A percentile compares a stretch with the other conserved stretches of the same genome.
Evolutionary conservation across 352 stramenopile species (phyloP).

Genomic region (Phytophthora fragariae): DNA sequence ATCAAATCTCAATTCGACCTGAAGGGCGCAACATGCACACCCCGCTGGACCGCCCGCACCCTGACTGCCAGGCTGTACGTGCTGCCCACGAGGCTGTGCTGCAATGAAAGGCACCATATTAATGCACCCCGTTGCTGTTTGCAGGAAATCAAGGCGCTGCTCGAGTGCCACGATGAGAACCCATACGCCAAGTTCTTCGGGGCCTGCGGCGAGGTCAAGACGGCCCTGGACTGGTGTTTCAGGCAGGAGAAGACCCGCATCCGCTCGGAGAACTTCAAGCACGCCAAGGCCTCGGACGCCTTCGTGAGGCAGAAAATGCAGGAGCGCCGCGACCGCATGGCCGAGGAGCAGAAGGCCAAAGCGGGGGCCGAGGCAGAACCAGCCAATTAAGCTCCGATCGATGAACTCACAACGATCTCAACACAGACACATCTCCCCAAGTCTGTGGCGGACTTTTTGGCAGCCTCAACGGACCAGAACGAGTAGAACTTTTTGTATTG

Average conservation of each 20-base stretch:
- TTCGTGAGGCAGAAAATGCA: conserved; percentile 84
- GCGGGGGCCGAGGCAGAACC: conserved; percentile 19
- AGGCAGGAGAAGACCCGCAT: conserved; percentile 71
- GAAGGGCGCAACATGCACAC: conserved; percentile 62
- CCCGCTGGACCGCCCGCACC: conserved; percentile 81
- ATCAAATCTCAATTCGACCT: conserved; percentile 17
- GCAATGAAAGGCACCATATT: not conserved
- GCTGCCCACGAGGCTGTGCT: not conserved
- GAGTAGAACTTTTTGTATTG: conserved; percentile 25
- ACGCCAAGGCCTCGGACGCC: conserved; percentile 68
- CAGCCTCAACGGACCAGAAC: not conserved
- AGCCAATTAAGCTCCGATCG: conserved; percentile 14
- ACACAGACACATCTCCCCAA: not conserved
- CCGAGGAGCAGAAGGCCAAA: conserved; percentile 31
- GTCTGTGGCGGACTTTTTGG: no score
- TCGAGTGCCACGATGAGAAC: conserved; percentile 79
- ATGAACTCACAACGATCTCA: conserved; percentile 5
- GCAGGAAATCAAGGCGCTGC: conserved; percentile 77
- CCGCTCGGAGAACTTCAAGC: conserved; percentile 70
- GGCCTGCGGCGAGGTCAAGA: conserved; percentile 74
- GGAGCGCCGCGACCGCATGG: conserved; percentile 63
- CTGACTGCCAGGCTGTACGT: conserved; percentile 81
- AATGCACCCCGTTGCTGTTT: not conserved
- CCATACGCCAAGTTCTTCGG: conserved; percentile 82
- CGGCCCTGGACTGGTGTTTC: conserved; percentile 84